Conservation (phyloP, 2,329 filamentous ascomycete species). For the Aspergillus puulaauensis region DNA sequence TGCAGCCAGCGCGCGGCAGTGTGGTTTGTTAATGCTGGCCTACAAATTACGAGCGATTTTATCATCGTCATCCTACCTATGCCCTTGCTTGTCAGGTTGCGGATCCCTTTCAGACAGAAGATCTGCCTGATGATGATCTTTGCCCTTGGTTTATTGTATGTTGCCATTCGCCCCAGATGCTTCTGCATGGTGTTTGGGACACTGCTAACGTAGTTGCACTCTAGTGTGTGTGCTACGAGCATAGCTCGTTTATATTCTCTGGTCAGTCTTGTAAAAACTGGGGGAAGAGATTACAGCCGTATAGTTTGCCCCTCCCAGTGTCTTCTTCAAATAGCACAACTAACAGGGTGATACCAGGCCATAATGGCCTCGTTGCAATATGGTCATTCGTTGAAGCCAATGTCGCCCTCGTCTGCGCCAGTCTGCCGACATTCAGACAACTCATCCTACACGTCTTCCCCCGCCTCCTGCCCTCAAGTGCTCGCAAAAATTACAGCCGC, state of each 20-base stretch:
- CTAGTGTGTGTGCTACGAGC: conserved; percentile 30
- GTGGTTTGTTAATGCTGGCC: conserved; percentile 30
- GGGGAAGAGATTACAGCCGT: conserved; percentile 21
- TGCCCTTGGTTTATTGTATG: conserved; percentile 29
- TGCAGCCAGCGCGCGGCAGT: conserved; percentile 23
- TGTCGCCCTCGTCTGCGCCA: conserved; percentile 33
- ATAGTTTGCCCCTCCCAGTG: neutral
- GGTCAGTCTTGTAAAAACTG: conserved; percentile 9
- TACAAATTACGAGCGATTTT: conserved; percentile 29
- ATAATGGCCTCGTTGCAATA: conserved; percentile 24
- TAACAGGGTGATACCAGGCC: neutral
- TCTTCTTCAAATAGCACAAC: neutral
- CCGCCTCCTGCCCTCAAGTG: conserved; percentile 18
- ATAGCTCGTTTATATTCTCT: conserved; percentile 24
- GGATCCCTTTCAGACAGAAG: conserved; percentile 24
- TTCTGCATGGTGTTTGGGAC: neutral
- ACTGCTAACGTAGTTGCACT: neutral
- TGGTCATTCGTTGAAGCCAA: conserved; percentile 34
- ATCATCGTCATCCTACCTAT: conserved; percentile 28
- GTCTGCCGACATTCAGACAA: conserved; percentile 27
- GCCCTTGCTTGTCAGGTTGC: conserved; percentile 23
- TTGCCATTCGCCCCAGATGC: neutral
- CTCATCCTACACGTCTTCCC: conserved; percentile 27
- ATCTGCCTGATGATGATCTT: conserved; percentile 27
- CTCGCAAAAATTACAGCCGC: conserved; percentile 13